These are phyloP conservation scores for Bipolaris victoriae DNA, from an alignment of 2,329 filamentous ascomycete genomes.

Conservation along the genomic window DNA sequence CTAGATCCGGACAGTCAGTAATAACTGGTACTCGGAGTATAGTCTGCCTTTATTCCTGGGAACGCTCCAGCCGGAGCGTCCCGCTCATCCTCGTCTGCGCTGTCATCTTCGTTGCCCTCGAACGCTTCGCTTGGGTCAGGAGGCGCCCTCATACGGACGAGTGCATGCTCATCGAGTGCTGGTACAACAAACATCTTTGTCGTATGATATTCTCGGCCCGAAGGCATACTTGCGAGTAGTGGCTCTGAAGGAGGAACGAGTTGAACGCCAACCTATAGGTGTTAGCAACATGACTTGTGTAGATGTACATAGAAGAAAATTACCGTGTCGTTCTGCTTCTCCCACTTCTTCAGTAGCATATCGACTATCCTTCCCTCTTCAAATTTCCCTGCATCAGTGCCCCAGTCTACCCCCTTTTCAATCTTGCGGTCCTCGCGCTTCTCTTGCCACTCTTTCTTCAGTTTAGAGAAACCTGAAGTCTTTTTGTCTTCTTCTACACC, in stretches of 20 bases:
- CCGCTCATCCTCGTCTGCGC: conserved; percentile 44
- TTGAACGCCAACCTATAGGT: conserved; percentile 75
- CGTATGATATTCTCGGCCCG: conserved; percentile 82
- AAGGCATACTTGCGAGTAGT: conserved; percentile 79
- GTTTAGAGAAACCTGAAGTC: conserved; percentile 63
- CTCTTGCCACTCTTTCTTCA: conserved; percentile 78
- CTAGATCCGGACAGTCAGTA: conserved; percentile 30
- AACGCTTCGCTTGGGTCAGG: conserved; percentile 57
- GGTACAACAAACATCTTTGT: conserved; percentile 72
- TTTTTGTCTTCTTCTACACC: conserved; percentile 51
- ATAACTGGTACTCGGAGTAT: conserved; percentile 38
- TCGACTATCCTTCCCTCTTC: conserved; percentile 87
- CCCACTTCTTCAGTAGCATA: conserved; percentile 88
- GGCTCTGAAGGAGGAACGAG: conserved; percentile 72
- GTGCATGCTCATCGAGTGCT: conserved; percentile 65
- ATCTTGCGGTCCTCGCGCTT: conserved; percentile 79
- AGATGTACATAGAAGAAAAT: conserved; percentile 38
- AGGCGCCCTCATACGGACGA: conserved; percentile 65
- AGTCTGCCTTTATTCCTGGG: conserved; percentile 43
- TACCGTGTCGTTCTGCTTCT: conserved; percentile 90
- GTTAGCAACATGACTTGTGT: not conserved
- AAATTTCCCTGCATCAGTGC: conserved; percentile 79
- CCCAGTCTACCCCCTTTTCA: conserved; percentile 75
- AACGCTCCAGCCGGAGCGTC: conserved; percentile 44
- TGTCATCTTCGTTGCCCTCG: conserved; percentile 46